Conservation (phyloP, 2,329 filamentous ascomycete species). For the Aspergillus sp. region DNA sequence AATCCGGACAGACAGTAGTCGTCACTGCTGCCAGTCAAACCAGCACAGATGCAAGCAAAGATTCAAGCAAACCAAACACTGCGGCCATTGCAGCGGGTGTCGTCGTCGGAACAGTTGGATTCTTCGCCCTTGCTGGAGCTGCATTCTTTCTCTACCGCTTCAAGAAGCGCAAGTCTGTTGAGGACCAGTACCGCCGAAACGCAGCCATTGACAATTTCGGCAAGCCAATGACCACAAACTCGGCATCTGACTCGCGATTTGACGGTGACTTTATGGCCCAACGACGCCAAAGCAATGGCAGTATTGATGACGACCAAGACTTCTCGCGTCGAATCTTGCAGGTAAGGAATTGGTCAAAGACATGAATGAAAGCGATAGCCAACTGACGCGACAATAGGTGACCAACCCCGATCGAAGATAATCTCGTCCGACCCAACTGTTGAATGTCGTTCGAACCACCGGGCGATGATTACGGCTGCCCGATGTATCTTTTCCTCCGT, state of each 20-base stretch:
- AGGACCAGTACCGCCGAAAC: conserved; percentile 80
- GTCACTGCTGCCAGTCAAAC: conserved; percentile 15
- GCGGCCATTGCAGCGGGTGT: conserved; percentile 82
- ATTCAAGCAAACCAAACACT: conserved; percentile 56
- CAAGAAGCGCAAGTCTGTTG: conserved; percentile 69
- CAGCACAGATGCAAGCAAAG: conserved; percentile 11
- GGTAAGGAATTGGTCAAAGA: conserved; percentile 50
- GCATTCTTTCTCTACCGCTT: conserved; percentile 70
- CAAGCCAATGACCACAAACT: conserved; percentile 57
- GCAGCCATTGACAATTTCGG: conserved; percentile 70
- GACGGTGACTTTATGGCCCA: conserved; percentile 79
- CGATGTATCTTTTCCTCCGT: conserved; percentile 6
- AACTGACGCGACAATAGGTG: conserved; percentile 16
- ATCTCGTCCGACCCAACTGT: conserved; percentile 3
- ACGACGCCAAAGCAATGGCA: conserved; percentile 84
- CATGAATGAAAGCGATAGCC: background rate
- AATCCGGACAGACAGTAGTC: conserved; percentile 27
- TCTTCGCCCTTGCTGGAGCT: conserved; percentile 63
- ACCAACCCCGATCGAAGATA: conserved; percentile 29
- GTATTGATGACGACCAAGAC: conserved; percentile 94
- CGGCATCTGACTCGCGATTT: conserved; percentile 76
- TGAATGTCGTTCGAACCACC: background rate
- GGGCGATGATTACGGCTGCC: background rate
- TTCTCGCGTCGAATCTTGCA: conserved; percentile 94
- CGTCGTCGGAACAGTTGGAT: conserved; percentile 72